phyloP scores from a whole-genome alignment of 306 rosid genomes.

The Ziziphus jujuba region DNA sequence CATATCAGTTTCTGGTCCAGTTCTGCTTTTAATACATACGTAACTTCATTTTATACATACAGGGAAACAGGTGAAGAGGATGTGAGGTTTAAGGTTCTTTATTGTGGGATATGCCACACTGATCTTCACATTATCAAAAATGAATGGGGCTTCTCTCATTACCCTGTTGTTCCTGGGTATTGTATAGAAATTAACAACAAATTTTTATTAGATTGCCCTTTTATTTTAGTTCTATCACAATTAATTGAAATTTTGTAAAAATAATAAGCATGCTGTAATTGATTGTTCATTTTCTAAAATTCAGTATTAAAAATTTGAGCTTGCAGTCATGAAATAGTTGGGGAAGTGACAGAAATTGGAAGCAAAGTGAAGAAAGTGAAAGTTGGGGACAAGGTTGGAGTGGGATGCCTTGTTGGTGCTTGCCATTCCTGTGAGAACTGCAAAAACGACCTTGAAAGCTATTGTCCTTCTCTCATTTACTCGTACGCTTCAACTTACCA shows the following conservation, averaged over 20 bases:
- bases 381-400: constrained; percentile 30
- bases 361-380: constrained; percentile 20
- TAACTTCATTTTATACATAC: too few species aligned
- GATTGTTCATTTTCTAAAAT: too few species aligned
- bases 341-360: constrained; percentile 27
- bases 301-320: too few species aligned
- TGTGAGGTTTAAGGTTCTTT: constrained; percentile 37
- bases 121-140: constrained; percentile 44
- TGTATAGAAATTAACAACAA: too few species aligned
- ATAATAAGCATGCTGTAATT: too few species aligned
- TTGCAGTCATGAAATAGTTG: constrained; percentile 33
- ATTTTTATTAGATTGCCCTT: too few species aligned
- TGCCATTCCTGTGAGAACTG: constrained; percentile 20
- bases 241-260: too few species aligned
- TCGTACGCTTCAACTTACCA: constrained; percentile 9
- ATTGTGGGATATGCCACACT: constrained; percentile 46
- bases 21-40: too few species aligned
- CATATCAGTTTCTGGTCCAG: neutral
- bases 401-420: constrained; percentile 25
- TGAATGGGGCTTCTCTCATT: constrained; percentile 29
- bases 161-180: constrained; percentile 48
- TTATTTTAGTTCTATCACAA: too few species aligned
- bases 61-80: constrained; percentile 45
- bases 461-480: constrained; percentile 10
- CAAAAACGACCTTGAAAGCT: constrained; percentile 15